Evolutionary conservation across 495 filamentous ascomycete genomes (phyloP), one percentile per base, ranked within the genome.

Genomic region (Tricharina praecox): DNA sequence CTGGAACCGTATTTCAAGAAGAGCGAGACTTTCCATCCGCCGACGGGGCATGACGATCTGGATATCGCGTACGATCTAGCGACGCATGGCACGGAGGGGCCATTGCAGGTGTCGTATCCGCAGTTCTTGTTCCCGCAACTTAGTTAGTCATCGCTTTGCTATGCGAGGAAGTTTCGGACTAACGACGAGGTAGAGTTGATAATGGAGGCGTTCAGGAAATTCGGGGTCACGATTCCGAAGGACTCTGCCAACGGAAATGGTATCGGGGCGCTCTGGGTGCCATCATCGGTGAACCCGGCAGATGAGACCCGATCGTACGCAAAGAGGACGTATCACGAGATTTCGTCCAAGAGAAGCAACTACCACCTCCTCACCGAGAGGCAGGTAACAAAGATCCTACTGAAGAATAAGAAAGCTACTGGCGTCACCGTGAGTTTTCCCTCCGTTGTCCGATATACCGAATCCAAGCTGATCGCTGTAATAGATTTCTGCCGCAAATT

Each of bases 1-100:
- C 57, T 82, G 19, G 53, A 75, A 18, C 72, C 74, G 1, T 81
- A 81, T 54, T 74, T 73, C 55, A 66, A 63, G 37, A 73, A 71
- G 63, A 65, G 62, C 46, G 65, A 68, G 53, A 70, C 54, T 16
- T 77, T 61, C 49, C 59, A 45, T 41, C 67, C 53, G 13, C 65
- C 59, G 23, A 50, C 46, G 33, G 51, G 56, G 30, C 56, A n/a
- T 50, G 66, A 66, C 45, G 58, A 63, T 62, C 72, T 36, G 23
- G 58, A 57, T 7, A 68, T 70, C 26, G 55, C 55, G 2, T 70
- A 61, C 50, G 56, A 70, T 25, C 23, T 47, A 3, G 53, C 51
- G 4, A 54, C 49, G 0, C 68, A 67, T 37, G 68, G 68, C 4
- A 56, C 47, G 10, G 28, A 50, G 4, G 68, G 68, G 0, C 68